A percentile compares a stretch with the other conserved stretches of the same genome.
Evolutionary conservation across 306 rosid species (phyloP).

Genomic region (Cucumis melo): DNA sequence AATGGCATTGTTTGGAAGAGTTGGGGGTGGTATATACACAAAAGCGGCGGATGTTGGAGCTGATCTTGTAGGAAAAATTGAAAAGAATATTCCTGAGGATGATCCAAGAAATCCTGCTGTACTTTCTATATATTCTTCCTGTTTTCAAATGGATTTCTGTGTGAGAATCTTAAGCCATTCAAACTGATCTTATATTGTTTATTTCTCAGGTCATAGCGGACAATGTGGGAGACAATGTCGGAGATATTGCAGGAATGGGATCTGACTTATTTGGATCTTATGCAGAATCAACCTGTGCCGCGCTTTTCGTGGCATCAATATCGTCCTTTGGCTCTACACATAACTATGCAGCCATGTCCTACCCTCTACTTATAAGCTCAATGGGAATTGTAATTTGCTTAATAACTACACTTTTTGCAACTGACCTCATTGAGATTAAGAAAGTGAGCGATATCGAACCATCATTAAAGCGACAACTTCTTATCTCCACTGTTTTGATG

Average conservation of each 20-base stretch:
- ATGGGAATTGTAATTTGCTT: conserved; percentile 61
- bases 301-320: conserved; percentile 61
- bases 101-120: conserved; percentile 67
- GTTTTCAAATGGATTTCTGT: too few relatives aligned
- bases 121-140: conserved; percentile 9
- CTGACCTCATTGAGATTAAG: conserved; percentile 45
- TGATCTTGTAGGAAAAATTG: conserved; percentile 58
- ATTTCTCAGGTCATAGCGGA: conserved; percentile 57
- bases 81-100: conserved; percentile 59
- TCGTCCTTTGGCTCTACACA: conserved; percentile 47
- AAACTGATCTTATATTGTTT: neutral
- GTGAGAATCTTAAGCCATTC: neutral
- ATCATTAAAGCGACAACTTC: conserved; percentile 45
- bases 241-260: conserved; percentile 76
- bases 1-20: conserved; percentile 71
- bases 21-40: conserved; percentile 68
- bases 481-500: conserved; percentile 48
- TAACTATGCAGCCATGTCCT: conserved; percentile 62
- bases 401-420: conserved; percentile 50
- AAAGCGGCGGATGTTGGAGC: conserved; percentile 86
- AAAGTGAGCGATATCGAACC: conserved; percentile 36
- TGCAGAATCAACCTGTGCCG: conserved; percentile 65
- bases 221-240: conserved; percentile 66
- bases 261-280: conserved; percentile 63
- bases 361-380: conserved; percentile 55